Base-by-base conservation (phyloP, 2,329 filamentous ascomycete species). In the Penicillium psychrosexuale region DNA sequence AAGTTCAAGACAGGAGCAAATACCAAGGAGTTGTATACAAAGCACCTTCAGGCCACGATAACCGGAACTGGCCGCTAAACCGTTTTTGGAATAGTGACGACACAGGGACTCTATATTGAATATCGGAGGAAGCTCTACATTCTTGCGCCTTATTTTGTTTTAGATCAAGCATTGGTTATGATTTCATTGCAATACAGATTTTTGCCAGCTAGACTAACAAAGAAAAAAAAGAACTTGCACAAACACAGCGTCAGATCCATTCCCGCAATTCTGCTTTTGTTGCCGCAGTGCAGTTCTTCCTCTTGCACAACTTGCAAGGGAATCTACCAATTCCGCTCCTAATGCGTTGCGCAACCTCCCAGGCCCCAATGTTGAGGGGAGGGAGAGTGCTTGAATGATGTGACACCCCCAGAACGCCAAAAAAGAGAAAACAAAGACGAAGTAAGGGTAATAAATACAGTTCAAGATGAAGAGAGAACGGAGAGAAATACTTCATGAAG, bases 21-120 rank as follows among this genome's bases (percentile, higher is more conserved):
- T 59, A 64, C 51, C 43, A 56, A 46, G 55, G 58, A 61, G 55
- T 49, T 40, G 56, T 62, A 61, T 66, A 61, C 61, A 62, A 62
- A 61, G 62, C 58, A 51, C 65, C 66, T 69, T 72, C 70, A 75
- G 72, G 72, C 69, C 72, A 75, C 72, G 71, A 72, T 74, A 63
- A 63, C 70, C 69, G 67, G 63, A 74, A 73, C 68, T 63, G 39
- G 38, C 34, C 63, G 52, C 65, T 69, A 69, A 61, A 54, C 66
- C 63, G 8, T 3, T 58, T 68, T 19, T 17, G 65, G 71, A 33
- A 55, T 68, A 56, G 68, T 66, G 65, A 70, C 70, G 63, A 65
- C 60, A 65, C 45, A 39, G 31, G 36, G n/a, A 34, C 13, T 44
- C 46, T 48, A 55, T 53, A 39, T 11, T 37, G n/a, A 27, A 56